These are phyloP conservation scores for Claviceps spartinae DNA, from an alignment of 2,329 filamentous ascomycete genomes.

Conservation along the genomic window DNA sequence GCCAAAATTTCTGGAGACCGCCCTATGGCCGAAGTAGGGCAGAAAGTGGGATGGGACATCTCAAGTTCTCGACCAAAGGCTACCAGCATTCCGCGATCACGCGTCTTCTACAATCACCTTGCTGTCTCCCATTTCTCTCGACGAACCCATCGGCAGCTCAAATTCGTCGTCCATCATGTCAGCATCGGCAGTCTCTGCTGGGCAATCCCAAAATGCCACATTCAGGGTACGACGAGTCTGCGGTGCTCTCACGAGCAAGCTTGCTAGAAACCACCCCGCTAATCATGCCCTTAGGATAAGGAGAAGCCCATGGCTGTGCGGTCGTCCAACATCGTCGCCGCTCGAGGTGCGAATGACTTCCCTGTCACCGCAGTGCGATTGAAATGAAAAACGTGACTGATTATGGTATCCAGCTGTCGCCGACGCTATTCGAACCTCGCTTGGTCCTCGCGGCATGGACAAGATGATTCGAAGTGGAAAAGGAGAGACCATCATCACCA, in stretches of 20 bases:
- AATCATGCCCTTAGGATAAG: constrained; percentile 50
- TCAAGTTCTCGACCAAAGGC: constrained; percentile 20
- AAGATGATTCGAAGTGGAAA: constrained; percentile 98
- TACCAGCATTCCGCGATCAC: constrained; percentile 13
- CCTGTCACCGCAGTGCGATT: not conserved
- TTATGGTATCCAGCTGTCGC: constrained; percentile 55
- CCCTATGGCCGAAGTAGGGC: constrained; percentile 23
- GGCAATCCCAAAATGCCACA: constrained; percentile 35
- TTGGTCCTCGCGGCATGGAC: constrained; percentile 95
- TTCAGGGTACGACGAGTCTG: constrained; percentile 37
- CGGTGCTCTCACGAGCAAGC: constrained; percentile 11
- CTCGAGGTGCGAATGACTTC: constrained; percentile 53
- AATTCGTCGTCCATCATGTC: constrained; percentile 31
- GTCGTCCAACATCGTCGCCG: constrained; percentile 91
- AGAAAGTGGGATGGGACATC: constrained; percentile 29
- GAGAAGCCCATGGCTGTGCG: constrained; percentile 98
- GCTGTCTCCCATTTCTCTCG: constrained; percentile 17
- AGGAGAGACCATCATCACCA: constrained; percentile 97
- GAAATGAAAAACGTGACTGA: constrained; percentile 1
- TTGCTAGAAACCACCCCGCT: constrained; percentile 20
- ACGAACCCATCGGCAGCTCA: constrained; percentile 14
- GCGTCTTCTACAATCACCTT: constrained; percentile 15
- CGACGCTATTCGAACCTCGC: constrained; percentile 91
- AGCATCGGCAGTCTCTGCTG: constrained; percentile 25
- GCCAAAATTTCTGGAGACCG: constrained; percentile 26